Evolutionary conservation across 805 yeast species (phyloP), one percentile per base, ranked within the genome.

Genomic region (Candida khao-thaluensis): DNA sequence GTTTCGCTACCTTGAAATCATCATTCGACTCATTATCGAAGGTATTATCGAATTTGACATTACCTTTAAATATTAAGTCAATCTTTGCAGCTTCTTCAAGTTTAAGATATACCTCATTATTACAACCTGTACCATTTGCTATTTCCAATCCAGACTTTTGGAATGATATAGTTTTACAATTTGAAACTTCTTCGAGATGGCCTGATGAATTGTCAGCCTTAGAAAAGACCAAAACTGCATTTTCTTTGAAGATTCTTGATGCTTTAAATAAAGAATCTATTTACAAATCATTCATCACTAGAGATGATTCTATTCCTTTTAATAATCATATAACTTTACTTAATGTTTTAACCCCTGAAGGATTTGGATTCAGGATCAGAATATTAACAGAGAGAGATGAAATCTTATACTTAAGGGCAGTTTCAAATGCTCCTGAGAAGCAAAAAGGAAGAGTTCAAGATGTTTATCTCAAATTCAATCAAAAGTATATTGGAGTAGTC

Each of bases 101-200:
- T 2, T 69, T 89, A 48, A 74, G 98, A 54, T 81, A 77, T 53
- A 75, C 96, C 0, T 82, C 96, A 1, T 50, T 84, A 4, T 69
- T 82, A 40, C 81, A 79, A 47, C 98, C 98, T 0, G 86, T 79
- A 27, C 95, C 96, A 25, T 84, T 77, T 68, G 88, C 91, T 6
- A 69, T 72, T 21, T 72, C 85, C 2, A 80, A 76, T 49, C 89
- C 88, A 4, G 86, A 84, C 53, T 85, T 84, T 54, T 79, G 87
- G 69, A 86, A 84, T 51, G 90, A 85, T 30, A 81, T 82, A 11
- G 72, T 93, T 7, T 57, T 93, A 25, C 95, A 90, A 60, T 87
- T 93, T 59, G 99, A 93, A 64, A 70, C 85, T 3, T 86, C 96
- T 2, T 73, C 77, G n/a, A 80, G 81, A 58, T 93, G 99, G 99